phyloP scores from a whole-genome alignment of 164 flowering plant species.

The Aristolochia fimbriata region DNA sequence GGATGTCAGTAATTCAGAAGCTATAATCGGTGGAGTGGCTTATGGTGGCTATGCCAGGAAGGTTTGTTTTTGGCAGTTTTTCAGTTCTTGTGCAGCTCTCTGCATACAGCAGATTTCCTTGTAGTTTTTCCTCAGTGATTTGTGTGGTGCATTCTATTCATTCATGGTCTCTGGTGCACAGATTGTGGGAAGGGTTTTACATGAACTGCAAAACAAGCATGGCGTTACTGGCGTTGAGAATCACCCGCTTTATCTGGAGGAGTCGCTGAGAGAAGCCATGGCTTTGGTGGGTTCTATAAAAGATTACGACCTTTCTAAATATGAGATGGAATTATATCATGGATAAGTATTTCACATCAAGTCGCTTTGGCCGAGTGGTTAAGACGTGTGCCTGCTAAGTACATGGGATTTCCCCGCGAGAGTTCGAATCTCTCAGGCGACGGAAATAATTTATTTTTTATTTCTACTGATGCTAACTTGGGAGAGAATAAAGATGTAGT shows the following conservation, averaged over 20 bases:
- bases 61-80: constrained; percentile 24
- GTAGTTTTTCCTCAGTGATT: neutral
- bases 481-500: too few relatives aligned
- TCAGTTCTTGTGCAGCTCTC: neutral
- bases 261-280: constrained; percentile 52
- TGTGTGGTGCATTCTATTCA: neutral
- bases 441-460: constrained; percentile 6
- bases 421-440: constrained; percentile 77
- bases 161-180: constrained; percentile 22
- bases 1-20: constrained; percentile 11
- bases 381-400: constrained; percentile 99
- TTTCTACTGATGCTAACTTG: too few relatives aligned
- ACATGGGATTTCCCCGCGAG: constrained; percentile 67
- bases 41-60: constrained; percentile 86
- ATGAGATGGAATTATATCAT: too few relatives aligned
- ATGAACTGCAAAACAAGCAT: constrained; percentile 30
- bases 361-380: constrained; percentile 99
- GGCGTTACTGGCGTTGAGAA: constrained; percentile 44
- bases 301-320: constrained; percentile 21
- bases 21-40: constrained; percentile 67
- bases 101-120: neutral
- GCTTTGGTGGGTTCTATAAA: constrained; percentile 61
- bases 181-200: constrained; percentile 71
- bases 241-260: constrained; percentile 42
- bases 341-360: neutral